A percentile compares a stretch with the other conserved stretches of the same genome.
Conservation (phyloP, 2,329 filamentous ascomycete species). For the Dothideomycetes sp. region DNA sequence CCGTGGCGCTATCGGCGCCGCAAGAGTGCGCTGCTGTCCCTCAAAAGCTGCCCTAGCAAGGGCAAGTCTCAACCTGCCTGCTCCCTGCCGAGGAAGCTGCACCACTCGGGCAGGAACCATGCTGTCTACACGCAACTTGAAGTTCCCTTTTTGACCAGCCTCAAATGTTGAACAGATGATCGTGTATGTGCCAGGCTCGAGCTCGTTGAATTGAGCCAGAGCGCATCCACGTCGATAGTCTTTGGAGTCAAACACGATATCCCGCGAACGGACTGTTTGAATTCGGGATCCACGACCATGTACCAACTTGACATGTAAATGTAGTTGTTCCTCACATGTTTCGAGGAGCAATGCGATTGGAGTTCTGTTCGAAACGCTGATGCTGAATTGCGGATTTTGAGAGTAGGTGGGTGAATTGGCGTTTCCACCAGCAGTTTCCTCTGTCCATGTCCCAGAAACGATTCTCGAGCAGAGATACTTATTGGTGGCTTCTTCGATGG, state of each 20-base stretch:
- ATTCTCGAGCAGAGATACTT: constrained; percentile 52
- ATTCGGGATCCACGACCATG: constrained; percentile 68
- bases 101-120: constrained; percentile 47
- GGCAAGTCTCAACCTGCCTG: constrained; percentile 59
- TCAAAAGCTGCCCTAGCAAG: constrained; percentile 47
- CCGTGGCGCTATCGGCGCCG: constrained; percentile 40
- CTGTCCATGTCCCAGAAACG: constrained; percentile 61
- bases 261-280: constrained; percentile 58
- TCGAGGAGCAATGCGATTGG: constrained; percentile 67
- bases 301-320: constrained; percentile 76
- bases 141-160: constrained; percentile 63
- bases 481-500: constrained; percentile 53
- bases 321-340: constrained; percentile 55
- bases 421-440: constrained; percentile 75
- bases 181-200: constrained; percentile 71
- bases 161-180: constrained; percentile 89
- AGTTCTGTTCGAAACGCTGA: constrained; percentile 49
- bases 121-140: constrained; percentile 65
- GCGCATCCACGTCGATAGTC: constrained; percentile 79
- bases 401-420: constrained; percentile 66
- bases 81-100: constrained; percentile 61
- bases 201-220: constrained; percentile 50
- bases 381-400: constrained; percentile 77
- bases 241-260: constrained; percentile 74
- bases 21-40: constrained; percentile 43